Base-by-base conservation (phyloP, 305 asterid species). In the Fraxinus dipetala region DNA sequence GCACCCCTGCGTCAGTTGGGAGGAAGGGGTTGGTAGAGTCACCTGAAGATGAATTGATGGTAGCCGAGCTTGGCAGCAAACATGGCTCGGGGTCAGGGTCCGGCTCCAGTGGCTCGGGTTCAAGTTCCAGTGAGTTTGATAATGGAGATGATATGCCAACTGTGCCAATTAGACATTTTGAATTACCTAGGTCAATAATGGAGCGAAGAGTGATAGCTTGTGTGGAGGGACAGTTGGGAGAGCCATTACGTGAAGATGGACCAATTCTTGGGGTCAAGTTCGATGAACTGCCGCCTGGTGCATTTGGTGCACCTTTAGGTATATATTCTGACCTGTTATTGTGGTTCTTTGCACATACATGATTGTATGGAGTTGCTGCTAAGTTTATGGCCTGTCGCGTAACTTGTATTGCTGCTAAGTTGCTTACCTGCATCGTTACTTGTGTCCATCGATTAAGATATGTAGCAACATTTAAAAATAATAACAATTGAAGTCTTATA, bases 241-340 rank as follows among this genome's bases (percentile, higher is more conserved):
- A 92, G 85, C 94, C 98, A 61, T 83, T 96, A 75, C 85, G 93
- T 85, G 97, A 89, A 38, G 98, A 94, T 84, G 98, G 95, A 26
- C 99, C 99, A 45, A 87, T 90, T 85, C 92, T 96, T 78, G 99
- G 99, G 48, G 88, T 93, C 51, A 96, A 96, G 86, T 96, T 96
- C 85, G 99, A 93, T 87, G 97, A 91, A 82, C 87, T 91, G 83
- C 99, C 99, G 5, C 98, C 99, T 81, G 98, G 98, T 86, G 98
- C 99, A 81, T 96, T 96, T 91, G 98, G 97, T 82, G 83, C 97
- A 22, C 97, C 98, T 81, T 90, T 96, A 88, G 98, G 98, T 96
- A 94, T 30, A 35, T 75, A 9, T 75, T 76, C 26, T 77, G 30
- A 72, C 14, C 20, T 78, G 14, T 59, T 81, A 81, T 81, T 79